A percentile compares a stretch with the other conserved stretches of the same genome.
These are phyloP conservation scores for Trichocomaceae sp. DNA, from an alignment of 2,329 filamentous ascomycete species.

Conservation along the genomic window DNA sequence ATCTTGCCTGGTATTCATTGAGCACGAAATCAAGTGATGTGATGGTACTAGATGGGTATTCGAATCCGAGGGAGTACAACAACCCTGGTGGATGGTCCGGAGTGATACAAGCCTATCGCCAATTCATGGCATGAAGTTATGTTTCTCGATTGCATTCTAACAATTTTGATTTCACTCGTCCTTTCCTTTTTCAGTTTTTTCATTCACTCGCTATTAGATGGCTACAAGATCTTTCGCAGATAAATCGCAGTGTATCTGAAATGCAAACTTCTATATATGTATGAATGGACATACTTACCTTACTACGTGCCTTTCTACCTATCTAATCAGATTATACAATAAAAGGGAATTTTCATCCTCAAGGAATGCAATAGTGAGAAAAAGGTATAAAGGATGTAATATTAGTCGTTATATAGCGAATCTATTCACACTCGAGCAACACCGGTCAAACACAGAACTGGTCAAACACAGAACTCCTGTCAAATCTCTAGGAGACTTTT, in stretches of 20 bases:
- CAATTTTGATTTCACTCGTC: background rate
- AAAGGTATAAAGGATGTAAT: background rate
- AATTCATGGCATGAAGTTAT: background rate
- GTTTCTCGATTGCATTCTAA: background rate
- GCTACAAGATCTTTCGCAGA: background rate
- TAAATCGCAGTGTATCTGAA: background rate
- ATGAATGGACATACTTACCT: background rate
- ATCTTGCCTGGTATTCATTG: slow-evolving; percentile 28
- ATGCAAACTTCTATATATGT: background rate
- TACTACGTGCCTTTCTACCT: background rate
- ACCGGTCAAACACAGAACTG: background rate
- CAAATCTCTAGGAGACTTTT: background rate
- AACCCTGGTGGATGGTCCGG: slow-evolving; percentile 28
- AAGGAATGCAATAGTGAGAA: background rate
- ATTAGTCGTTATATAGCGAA: background rate
- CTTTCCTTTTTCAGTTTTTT: background rate
- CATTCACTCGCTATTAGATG: background rate
- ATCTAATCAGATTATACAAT: background rate
- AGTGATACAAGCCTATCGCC: slow-evolving; percentile 24
- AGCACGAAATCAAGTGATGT: slow-evolving; percentile 23
- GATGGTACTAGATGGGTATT: slow-evolving; percentile 25
- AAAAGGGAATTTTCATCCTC: background rate
- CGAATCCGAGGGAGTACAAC: slow-evolving; percentile 20
- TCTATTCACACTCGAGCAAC: background rate
- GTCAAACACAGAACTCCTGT: background rate